Percentiles rank a stretch among this genome's conserved stretches.
Evolutionary conservation across 2,329 filamentous ascomycete genomes (phyloP).

Genomic region (Neurospora crassa): DNA sequence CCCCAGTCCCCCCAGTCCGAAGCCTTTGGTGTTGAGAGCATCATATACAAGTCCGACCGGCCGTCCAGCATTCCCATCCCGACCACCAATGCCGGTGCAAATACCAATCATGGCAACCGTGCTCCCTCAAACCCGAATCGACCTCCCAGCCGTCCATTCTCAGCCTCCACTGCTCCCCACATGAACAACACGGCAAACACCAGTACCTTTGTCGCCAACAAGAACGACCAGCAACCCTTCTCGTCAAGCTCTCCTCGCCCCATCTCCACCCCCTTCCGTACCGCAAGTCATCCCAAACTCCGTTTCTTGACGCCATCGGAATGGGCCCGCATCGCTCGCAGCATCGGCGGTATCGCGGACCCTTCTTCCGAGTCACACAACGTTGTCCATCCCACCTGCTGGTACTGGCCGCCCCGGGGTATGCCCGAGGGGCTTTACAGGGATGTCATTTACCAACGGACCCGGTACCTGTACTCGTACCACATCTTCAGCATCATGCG

Average conservation of each 20-base stretch:
- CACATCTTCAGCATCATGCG: slow-evolving; percentile 32
- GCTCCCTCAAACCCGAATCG: slow-evolving; percentile 3
- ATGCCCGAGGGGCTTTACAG: slow-evolving; percentile 40
- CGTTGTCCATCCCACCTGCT: slow-evolving; percentile 31
- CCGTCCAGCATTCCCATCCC: slow-evolving; percentile 13
- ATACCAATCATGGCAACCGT: neutral
- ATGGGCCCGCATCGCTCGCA: slow-evolving; percentile 37
- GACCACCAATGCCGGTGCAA: slow-evolving; percentile 1
- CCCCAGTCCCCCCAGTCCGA: neutral
- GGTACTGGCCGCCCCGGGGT: slow-evolving; percentile 36
- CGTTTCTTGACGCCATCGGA: neutral
- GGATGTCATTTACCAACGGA: slow-evolving; percentile 35
- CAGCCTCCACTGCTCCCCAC: slow-evolving; percentile 1
- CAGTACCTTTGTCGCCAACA: neutral
- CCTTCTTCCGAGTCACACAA: slow-evolving; percentile 28
- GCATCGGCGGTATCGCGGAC: slow-evolving; percentile 36
- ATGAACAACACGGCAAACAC: neutral
- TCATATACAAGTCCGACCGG: slow-evolving; percentile 11
- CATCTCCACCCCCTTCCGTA: neutral
- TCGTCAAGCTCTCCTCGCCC: neutral
- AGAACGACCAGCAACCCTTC: neutral
- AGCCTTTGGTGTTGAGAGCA: slow-evolving; percentile 6
- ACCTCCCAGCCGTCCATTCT: neutral
- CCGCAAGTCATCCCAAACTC: neutral
- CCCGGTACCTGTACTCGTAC: slow-evolving; percentile 35